Conservation (phyloP, 441 rosid species). For the Corymbia citriodora region DNA sequence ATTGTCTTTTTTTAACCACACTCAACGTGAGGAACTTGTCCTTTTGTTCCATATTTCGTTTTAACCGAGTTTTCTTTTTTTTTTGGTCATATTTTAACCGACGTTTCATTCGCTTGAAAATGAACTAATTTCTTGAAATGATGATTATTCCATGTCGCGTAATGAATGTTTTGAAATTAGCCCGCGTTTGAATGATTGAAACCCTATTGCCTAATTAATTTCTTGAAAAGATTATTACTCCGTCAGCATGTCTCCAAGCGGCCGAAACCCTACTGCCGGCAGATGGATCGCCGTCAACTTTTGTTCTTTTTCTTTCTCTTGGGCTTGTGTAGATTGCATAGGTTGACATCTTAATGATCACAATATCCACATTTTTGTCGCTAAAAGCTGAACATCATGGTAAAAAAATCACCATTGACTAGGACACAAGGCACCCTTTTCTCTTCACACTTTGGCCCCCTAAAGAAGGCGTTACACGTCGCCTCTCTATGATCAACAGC, state of each 20-base stretch:
- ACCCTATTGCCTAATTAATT: not conserved
- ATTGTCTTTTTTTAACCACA: not conserved
- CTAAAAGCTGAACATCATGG: not conserved
- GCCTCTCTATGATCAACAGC: conserved; percentile 25
- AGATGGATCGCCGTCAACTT: not conserved
- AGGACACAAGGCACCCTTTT: not conserved
- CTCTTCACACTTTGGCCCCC: conserved; percentile 1
- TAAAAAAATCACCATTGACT: not conserved
- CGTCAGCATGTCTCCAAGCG: not conserved
- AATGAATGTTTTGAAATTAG: not conserved
- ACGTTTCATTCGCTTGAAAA: not conserved
- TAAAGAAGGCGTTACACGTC: conserved; percentile 48
- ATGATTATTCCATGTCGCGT: rapidly evolving
- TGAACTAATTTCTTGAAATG: not conserved
- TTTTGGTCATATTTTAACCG: too few relatives aligned
- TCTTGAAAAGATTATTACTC: not conserved
- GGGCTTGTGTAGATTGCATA: not conserved
- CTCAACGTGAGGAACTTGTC: not conserved
- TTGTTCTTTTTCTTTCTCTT: too few relatives aligned
- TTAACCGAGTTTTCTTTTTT: too few relatives aligned
- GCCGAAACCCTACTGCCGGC: not conserved
- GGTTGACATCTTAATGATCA: not conserved
- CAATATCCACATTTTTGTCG: not conserved
- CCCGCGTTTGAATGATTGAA: too few relatives aligned
- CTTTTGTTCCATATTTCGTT: too few relatives aligned